Percentiles rank a stretch among this genome's conserved stretches.
Evolutionary conservation across 2,329 filamentous ascomycete genomes (phyloP).

Genomic region (Apiospora phragmitis): DNA sequence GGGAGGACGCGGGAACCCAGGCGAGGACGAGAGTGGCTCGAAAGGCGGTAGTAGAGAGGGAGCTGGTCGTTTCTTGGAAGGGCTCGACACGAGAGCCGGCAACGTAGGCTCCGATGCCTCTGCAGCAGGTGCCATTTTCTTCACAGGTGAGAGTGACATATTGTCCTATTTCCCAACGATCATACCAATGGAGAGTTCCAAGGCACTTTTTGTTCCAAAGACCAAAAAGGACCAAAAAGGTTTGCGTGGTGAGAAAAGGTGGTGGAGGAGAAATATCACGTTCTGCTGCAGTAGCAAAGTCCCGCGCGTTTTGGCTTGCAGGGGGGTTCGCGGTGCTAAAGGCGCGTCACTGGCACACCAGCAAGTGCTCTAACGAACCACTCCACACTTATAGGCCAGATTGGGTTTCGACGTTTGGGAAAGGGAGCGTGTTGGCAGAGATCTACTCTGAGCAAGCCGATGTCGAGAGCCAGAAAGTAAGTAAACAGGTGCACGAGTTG

Average conservation of each 20-base stretch:
- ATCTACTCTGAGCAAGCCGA: background rate
- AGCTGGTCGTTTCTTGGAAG: slow-evolving; percentile 55
- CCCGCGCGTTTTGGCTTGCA: slow-evolving; percentile 11
- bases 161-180: background rate
- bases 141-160: slow-evolving; percentile 14
- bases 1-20: slow-evolving; percentile 64
- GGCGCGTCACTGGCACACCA: slow-evolving; percentile 12
- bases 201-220: background rate
- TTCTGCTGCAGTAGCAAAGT: slow-evolving; percentile 13
- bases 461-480: background rate
- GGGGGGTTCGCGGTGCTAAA: slow-evolving; percentile 16
- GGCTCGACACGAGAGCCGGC: slow-evolving; percentile 26
- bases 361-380: background rate
- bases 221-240: slow-evolving; percentile 10
- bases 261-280: slow-evolving; percentile 15
- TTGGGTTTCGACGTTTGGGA: background rate
- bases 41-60: slow-evolving; percentile 76
- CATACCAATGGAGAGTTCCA: background rate
- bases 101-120: slow-evolving; percentile 34
- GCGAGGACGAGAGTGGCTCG: slow-evolving; percentile 78
- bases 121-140: slow-evolving; percentile 11
- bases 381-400: slow-evolving; percentile 2
- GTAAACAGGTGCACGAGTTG: background rate
- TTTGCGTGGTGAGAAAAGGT: slow-evolving; percentile 14
- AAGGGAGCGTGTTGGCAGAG: background rate